Percentiles rank a stretch among this genome's conserved stretches.
Evolutionary conservation across 768 basidiomycete species (phyloP).

Genomic region (Rhodotorula sphaerocarpa): DNA sequence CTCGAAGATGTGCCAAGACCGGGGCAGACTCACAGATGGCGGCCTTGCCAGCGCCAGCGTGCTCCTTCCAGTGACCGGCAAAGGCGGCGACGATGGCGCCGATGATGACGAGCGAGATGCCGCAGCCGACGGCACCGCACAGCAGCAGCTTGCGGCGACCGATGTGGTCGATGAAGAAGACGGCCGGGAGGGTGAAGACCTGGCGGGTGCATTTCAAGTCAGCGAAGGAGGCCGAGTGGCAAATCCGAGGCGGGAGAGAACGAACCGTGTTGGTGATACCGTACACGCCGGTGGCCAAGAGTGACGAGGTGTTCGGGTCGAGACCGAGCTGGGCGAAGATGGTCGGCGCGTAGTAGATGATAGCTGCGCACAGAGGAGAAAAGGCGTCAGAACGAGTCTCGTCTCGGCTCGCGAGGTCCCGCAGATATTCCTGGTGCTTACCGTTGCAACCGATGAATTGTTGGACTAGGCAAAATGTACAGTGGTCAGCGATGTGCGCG

Average conservation of each 20-base stretch:
- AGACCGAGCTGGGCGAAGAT: conserved; percentile 15
- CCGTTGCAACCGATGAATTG: conserved; percentile 23
- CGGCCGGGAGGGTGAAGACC: conserved; percentile 34
- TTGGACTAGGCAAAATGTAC: no score
- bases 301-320: conserved; percentile 23
- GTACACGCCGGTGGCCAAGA: conserved; percentile 35
- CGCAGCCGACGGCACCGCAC: not conserved
- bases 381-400: conserved; percentile 36
- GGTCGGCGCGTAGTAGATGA: conserved; percentile 15
- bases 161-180: conserved; percentile 18
- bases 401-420: no score
- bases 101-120: conserved; percentile 23
- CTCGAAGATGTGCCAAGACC: no score
- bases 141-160: not conserved
- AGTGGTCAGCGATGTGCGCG: no score
- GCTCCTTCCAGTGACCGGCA: not conserved
- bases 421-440: no score
- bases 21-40: not conserved
- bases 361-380: not conserved
- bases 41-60: not conserved
- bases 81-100: conserved; percentile 21
- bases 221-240: no score
- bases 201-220: no score
- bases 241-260: no score
- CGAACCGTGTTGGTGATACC: conserved; percentile 33